A percentile compares a stretch with the other conserved stretches of the same genome.
These are phyloP conservation scores for Helichrysum umbraculigerum DNA, from an alignment of 129 eudicot species.

Conservation along the genomic window DNA sequence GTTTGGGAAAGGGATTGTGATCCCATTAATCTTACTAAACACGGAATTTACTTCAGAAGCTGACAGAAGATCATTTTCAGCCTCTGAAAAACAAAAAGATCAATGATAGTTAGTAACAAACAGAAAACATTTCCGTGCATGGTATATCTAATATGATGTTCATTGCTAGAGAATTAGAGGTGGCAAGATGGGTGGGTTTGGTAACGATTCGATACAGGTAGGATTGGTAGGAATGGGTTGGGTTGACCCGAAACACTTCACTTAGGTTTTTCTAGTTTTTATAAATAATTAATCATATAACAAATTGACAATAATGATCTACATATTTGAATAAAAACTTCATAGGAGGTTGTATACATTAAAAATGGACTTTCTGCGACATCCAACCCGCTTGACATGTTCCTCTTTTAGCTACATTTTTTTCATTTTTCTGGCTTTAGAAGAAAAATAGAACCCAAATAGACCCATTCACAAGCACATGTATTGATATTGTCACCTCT, in stretches of 20 bases:
- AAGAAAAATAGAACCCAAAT: conserved; percentile 1
- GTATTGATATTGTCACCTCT: not conserved
- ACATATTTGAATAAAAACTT: not conserved
- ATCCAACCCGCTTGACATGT: not conserved
- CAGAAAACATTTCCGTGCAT: not conserved
- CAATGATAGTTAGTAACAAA: conserved; percentile 2
- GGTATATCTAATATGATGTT: not conserved
- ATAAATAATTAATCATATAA: not conserved
- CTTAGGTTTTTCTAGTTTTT: not conserved
- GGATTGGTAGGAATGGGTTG: not conserved
- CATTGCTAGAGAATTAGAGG: not conserved
- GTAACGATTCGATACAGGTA: not conserved
- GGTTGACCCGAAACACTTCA: not conserved
- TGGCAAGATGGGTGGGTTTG: not conserved
- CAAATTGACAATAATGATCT: no score
- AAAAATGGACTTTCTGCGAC: not conserved
- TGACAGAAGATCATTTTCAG: conserved; percentile 43
- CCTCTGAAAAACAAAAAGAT: conserved; percentile 46
- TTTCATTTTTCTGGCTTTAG: not conserved
- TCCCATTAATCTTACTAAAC: conserved; percentile 41
- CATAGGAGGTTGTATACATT: not conserved
- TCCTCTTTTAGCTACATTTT: not conserved
- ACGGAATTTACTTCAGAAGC: conserved; percentile 48
- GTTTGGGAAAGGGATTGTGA: conserved; percentile 46
- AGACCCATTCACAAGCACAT: not conserved